Evolutionary conservation across 352 stramenopile species (phyloP), one percentile per base, ranked within the genome.

Genomic region (Pythium dissimile): DNA sequence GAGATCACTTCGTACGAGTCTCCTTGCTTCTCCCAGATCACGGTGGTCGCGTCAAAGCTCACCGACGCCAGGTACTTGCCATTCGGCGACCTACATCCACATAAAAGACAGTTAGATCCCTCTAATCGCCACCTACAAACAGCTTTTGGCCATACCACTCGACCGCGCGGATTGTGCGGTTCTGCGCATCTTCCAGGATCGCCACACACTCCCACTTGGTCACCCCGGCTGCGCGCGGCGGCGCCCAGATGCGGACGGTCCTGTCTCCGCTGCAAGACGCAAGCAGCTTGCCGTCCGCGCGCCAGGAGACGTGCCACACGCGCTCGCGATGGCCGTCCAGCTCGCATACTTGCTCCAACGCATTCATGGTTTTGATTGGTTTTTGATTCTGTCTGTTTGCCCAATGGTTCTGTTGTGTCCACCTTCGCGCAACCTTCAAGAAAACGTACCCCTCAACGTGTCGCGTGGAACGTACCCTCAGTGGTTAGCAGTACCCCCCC

Each of bases 31-130:
- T 98, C 82, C 96, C 95, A 99, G 39, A 99, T 92, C 20, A 94
- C 83, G 9, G 96, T 92, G 16, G 92, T 98, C 26, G 81, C 92
- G 70, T 99, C 97, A 83, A 99, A 99, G 58, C 89, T 98, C 49
- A 97, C 93, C 4, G 88, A 95, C 37, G 97, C 97, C 51, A 99
- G 70, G 64, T 80, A 92, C 46, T 73, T 77, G 10, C 80, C 83
- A 49, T 92, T 75, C 13, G 79, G 78, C 10, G 83, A 92, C 80
- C 80, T 89, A 37, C 16, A 24, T 31, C 32, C 4, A 44, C 41
- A 26, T 34, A 65, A 13, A 50, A 23, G 7, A n/a, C 1, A 13
- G 37, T 31, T 31, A 26, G 3, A 16, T 21, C 18, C 13, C 12
- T 7, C 47, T 64, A 54, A n/a, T n/a, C n/a, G 37, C 47, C 9